Conservation (phyloP, 306 rosid genomes). For the Fragaria ananassa region DNA sequence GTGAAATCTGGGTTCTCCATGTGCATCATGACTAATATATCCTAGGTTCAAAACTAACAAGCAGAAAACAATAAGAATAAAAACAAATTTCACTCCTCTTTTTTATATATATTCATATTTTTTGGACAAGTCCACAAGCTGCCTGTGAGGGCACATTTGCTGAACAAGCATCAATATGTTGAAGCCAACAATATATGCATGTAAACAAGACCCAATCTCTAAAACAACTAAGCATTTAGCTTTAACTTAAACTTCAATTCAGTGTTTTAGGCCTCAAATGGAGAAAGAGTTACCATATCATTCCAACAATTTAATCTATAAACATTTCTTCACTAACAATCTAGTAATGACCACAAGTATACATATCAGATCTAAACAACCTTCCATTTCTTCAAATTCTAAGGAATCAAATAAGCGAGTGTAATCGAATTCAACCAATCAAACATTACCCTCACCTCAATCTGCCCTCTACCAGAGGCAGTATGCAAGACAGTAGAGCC, state of each 20-base stretch:
- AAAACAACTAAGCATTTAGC: not conserved
- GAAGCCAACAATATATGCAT: not conserved
- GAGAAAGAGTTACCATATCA: not conserved
- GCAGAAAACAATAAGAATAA: not conserved
- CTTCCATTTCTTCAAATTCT: not conserved
- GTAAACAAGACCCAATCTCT: not conserved
- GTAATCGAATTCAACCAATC: no score
- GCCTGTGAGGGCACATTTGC: slow-evolving; percentile 10
- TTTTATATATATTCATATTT: not conserved
- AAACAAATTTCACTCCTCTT: not conserved
- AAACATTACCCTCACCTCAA: slow-evolving; percentile 51
- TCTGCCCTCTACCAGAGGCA: slow-evolving; percentile 81
- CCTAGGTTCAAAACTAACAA: not conserved
- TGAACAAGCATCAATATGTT: slow-evolving; percentile 3
- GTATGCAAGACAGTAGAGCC: slow-evolving; percentile 70
- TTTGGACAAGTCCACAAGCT: not conserved
- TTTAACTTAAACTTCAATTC: not conserved
- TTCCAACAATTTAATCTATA: not conserved
- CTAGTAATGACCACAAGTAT: not conserved
- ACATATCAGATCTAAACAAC: not conserved
- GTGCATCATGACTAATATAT: slow-evolving; percentile 1
- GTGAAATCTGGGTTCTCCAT: not conserved
- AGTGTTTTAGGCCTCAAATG: not conserved
- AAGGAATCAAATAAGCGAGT: no score
- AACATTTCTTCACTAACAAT: not conserved